Percentiles rank a stretch among this genome's conserved stretches.
Evolutionary conservation across 1,284 basidiomycete genomes (phyloP).

Genomic region (Puccinia sorghi): DNA sequence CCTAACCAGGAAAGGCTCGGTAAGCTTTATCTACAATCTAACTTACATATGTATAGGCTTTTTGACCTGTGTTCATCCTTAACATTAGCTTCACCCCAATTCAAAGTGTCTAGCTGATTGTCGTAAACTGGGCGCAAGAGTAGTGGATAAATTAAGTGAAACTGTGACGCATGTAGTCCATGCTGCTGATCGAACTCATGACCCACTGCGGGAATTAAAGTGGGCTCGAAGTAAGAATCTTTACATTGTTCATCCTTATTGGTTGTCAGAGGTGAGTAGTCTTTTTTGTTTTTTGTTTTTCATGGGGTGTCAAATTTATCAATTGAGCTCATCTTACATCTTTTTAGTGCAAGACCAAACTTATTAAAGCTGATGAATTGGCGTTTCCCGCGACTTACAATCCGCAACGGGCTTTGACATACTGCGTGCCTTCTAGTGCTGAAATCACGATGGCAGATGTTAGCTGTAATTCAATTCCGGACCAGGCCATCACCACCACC

Average conservation of each 20-base stretch:
- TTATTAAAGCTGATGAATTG: conserved; percentile 31
- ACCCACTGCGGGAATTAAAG: conserved; percentile 30
- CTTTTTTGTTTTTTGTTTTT: not conserved
- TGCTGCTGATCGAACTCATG: conserved; percentile 8
- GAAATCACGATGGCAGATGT: conserved; percentile 13
- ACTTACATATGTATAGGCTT: not conserved
- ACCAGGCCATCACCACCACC: not conserved
- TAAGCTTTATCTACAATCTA: not conserved
- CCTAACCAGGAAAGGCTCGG: conserved; percentile 34
- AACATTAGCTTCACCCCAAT: conserved; percentile 29
- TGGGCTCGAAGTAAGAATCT: conserved; percentile 23
- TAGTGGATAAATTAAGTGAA: conserved; percentile 37
- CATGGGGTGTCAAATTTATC: not conserved
- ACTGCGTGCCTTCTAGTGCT: conserved; percentile 16
- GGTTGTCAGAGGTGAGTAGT: conserved; percentile 37
- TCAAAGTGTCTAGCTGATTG: conserved; percentile 25
- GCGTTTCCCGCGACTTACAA: conserved; percentile 38
- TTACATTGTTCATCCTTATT: conserved; percentile 41
- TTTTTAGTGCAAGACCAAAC: conserved; percentile 35
- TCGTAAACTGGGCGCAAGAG: conserved; percentile 43
- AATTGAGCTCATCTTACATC: not conserved
- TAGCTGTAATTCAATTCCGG: conserved; percentile 9
- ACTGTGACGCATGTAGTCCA: conserved; percentile 43
- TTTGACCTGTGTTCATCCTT: not conserved
- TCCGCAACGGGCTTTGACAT: conserved; percentile 30